phyloP scores from a whole-genome alignment of 306 rosid species.

The Pyrus communis region DNA sequence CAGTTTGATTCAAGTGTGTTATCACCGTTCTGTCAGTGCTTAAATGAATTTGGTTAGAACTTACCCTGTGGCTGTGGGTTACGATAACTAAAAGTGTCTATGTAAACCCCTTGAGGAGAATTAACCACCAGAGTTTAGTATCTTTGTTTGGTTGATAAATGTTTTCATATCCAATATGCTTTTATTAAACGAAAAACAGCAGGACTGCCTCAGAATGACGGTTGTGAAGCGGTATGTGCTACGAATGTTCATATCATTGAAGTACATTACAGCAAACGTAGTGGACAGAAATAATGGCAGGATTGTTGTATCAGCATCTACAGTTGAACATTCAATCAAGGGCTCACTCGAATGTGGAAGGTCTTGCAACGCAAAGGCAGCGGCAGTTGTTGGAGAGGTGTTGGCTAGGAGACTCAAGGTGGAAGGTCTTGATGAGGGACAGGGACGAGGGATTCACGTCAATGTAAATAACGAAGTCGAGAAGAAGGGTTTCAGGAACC shows the following conservation, averaged over 20 bases:
- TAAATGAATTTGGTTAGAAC: background rate
- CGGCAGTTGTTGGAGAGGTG: constrained; percentile 76
- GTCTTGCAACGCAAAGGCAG: constrained; percentile 89
- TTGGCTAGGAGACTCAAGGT: constrained; percentile 82
- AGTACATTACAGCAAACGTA: constrained; percentile 83
- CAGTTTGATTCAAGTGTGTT: background rate
- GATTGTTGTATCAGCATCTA: constrained; percentile 65
- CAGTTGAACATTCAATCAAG: constrained; percentile 69
- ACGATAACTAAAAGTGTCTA: background rate
- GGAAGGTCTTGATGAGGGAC: constrained; percentile 70
- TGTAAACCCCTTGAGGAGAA: background rate
- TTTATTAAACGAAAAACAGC: background rate
- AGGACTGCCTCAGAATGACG: constrained; percentile 46
- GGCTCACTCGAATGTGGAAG: constrained; percentile 76
- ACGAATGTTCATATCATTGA: constrained; percentile 75
- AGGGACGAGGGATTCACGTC: constrained; percentile 77
- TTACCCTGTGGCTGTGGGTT: background rate
- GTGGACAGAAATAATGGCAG: constrained; percentile 79
- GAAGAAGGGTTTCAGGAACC: constrained; percentile 79
- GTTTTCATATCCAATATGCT: background rate
- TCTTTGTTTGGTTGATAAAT: background rate
- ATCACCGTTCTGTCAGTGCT: background rate
- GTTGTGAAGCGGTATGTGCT: constrained; percentile 67
- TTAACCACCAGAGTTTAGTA: background rate
- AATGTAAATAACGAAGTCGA: constrained; percentile 60